Percentiles rank a stretch among this genome's conserved stretches.
Evolutionary conservation across 2,329 filamentous ascomycete species (phyloP).

Genomic region (Aureobasidium sp.): DNA sequence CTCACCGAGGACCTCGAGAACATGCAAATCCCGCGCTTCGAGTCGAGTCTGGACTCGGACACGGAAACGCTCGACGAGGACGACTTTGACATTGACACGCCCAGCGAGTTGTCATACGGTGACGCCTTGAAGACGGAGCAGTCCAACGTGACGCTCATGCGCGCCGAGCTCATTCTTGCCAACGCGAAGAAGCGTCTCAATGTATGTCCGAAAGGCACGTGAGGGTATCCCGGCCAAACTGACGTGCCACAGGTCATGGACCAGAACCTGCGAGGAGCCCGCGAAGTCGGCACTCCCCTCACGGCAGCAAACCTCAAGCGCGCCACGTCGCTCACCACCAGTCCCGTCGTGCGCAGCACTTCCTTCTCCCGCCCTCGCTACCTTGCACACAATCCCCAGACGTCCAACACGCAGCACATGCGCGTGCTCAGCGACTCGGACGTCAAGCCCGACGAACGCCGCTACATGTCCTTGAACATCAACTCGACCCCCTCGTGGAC

Average conservation of each 20-base stretch:
- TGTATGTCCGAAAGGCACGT: constrained; percentile 38
- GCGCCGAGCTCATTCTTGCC: constrained; percentile 82
- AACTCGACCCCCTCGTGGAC: constrained; percentile 15
- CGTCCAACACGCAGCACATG: constrained; percentile 40
- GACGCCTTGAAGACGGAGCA: constrained; percentile 35
- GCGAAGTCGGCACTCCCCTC: constrained; percentile 34
- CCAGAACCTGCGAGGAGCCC: constrained; percentile 73
- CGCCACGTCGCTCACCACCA: constrained; percentile 24
- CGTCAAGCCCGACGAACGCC: constrained; percentile 33
- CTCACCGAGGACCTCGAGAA: constrained; percentile 37
- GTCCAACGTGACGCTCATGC: constrained; percentile 64
- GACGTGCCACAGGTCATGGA: constrained; percentile 66
- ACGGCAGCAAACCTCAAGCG: constrained; percentile 31
- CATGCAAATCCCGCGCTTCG: constrained; percentile 27
- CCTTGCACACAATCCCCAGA: not conserved
- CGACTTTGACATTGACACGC: constrained; percentile 14
- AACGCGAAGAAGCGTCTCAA: constrained; percentile 86
- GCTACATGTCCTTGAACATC: constrained; percentile 21
- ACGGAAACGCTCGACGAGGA: constrained; percentile 16
- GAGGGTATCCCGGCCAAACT: not conserved
- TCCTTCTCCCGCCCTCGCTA: constrained; percentile 6
- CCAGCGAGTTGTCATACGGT: not conserved
- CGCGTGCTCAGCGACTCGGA: constrained; percentile 53
- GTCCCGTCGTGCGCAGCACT: not conserved
- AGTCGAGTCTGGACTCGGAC: constrained; percentile 26